Evolutionary conservation across 805 yeast species (phyloP).

Genomic region (Isabelozyma gotoi): DNA sequence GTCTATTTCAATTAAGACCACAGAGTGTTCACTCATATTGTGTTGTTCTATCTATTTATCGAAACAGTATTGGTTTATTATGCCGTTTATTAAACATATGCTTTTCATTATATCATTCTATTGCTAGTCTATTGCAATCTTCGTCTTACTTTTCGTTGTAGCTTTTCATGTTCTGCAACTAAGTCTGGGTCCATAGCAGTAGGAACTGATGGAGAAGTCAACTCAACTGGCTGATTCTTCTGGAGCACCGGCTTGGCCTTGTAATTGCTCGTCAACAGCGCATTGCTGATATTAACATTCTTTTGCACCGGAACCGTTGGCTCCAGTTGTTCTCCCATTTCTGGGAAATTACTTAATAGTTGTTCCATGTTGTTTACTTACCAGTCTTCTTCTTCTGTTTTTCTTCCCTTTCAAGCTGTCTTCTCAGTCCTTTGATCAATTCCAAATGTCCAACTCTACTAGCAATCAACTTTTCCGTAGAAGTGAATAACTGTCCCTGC

Average conservation of each 20-base stretch:
- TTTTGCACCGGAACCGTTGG: not conserved
- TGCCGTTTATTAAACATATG: not conserved
- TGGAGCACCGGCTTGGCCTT: not conserved
- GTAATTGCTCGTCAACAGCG: not conserved
- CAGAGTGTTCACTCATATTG: not conserved
- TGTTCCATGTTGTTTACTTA: not conserved
- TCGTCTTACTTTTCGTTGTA: constrained; percentile 10
- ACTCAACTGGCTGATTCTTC: not conserved
- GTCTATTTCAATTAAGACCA: not conserved
- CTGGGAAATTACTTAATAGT: not conserved
- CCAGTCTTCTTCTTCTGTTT: constrained; percentile 30
- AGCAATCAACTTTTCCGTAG: constrained; percentile 84
- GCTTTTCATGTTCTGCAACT: constrained; percentile 13
- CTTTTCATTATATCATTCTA: no score
- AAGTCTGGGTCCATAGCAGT: constrained; percentile 27
- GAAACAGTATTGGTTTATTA: not conserved
- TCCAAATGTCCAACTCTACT: constrained; percentile 94
- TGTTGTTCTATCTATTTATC: constrained; percentile 1
- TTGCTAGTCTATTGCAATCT: constrained; percentile 5
- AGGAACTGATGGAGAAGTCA: constrained; percentile 12
- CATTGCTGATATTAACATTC: not conserved
- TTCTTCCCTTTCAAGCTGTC: constrained; percentile 67
- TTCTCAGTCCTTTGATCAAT: constrained; percentile 84
- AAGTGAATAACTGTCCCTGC: constrained; percentile 49
- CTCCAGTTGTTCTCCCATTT: not conserved